A percentile compares a stretch with the other conserved stretches of the same genome.
phyloP scores from a whole-genome alignment of 106 monocot species.

The Dendrobium catenatum region DNA sequence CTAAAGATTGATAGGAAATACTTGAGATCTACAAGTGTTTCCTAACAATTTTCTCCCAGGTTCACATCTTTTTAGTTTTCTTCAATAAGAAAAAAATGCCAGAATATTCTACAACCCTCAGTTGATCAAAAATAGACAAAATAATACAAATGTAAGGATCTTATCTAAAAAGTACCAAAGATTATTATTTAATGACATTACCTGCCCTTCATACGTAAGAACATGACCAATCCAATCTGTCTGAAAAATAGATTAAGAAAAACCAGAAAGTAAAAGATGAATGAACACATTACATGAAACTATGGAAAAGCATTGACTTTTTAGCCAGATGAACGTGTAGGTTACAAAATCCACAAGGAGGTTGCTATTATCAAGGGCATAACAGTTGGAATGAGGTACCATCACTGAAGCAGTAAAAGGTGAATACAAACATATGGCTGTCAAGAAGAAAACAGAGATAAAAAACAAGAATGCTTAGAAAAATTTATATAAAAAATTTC shows the following conservation, averaged over 20 bases:
- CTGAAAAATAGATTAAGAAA: conserved; percentile 43
- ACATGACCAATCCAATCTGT: conserved; percentile 78
- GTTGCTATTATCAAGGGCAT: conserved; percentile 69
- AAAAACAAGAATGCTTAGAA: background rate
- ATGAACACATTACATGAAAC: background rate
- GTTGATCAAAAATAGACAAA: background rate
- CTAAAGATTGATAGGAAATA: too few species aligned
- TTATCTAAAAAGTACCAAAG: background rate
- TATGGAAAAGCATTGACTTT: background rate
- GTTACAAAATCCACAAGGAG: conserved; percentile 91
- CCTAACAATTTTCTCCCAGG: background rate
- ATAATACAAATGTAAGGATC: background rate
- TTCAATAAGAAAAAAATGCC: background rate
- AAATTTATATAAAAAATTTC: background rate
- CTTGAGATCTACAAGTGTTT: too few species aligned
- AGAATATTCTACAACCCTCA: background rate
- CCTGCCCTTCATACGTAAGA: conserved; percentile 77
- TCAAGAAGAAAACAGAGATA: conserved; percentile 2
- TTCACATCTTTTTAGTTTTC: background rate
- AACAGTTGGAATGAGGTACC: conserved; percentile 73
- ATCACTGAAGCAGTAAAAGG: conserved; percentile 22
- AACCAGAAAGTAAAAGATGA: conserved; percentile 27
- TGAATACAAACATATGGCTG: conserved; percentile 15
- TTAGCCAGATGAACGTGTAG: conserved; percentile 20
- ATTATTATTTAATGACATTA: conserved; percentile 11